Conservation (phyloP, 2,329 filamentous ascomycete genomes). For the Aspergillus alliaceus region DNA sequence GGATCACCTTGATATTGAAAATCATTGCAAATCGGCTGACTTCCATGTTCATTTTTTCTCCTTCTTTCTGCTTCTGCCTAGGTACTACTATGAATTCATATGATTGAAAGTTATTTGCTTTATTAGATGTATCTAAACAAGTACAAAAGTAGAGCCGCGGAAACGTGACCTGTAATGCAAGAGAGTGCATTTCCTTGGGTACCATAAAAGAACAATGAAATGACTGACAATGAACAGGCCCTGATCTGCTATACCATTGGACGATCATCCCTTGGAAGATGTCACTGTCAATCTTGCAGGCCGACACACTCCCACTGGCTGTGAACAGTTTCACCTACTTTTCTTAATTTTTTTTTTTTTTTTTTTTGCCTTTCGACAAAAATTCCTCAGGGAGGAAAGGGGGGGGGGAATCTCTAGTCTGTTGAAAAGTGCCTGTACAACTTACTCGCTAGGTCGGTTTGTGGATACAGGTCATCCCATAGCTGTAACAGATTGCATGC, state of each 20-base stretch:
- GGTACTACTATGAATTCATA: neutral
- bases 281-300: slow-evolving; percentile 17
- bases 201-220: slow-evolving; percentile 1
- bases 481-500: slow-evolving; percentile 9
- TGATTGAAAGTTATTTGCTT: neutral
- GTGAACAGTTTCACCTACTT: slow-evolving; percentile 13
- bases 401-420: slow-evolving; percentile 1
- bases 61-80: neutral
- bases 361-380: neutral
- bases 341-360: slow-evolving; percentile 3
- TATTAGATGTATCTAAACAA: neutral
- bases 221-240: slow-evolving; percentile 1
- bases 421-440: neutral
- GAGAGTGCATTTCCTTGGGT: neutral
- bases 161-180: neutral
- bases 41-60: neutral
- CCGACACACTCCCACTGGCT: slow-evolving; percentile 1
- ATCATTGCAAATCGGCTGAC: neutral
- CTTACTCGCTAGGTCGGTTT: neutral
- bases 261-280: slow-evolving; percentile 18
- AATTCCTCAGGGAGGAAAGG: slow-evolving; percentile 7
- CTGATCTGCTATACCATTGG: slow-evolving; percentile 14
- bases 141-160: neutral
- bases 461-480: slow-evolving; percentile 5
- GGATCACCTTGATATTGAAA: neutral